Percentiles rank a stretch among this genome's conserved stretches.
Conservation (phyloP, 2,329 filamentous ascomycete species). For the Alternaria infectoria region DNA sequence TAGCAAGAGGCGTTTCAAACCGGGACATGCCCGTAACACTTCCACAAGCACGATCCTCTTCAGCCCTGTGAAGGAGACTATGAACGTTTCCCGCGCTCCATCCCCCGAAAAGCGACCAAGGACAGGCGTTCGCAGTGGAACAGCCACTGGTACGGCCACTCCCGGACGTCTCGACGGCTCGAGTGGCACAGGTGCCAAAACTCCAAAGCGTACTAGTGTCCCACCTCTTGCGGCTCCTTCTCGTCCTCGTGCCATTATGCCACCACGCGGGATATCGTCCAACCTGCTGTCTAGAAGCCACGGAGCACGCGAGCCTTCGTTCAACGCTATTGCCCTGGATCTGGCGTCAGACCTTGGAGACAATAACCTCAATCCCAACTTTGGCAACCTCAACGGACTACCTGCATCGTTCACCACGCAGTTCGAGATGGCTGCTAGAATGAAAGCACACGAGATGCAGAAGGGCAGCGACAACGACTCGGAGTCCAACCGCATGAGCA, state of each 20-base stretch:
- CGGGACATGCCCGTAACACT: slow-evolving; percentile 72
- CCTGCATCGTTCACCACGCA: slow-evolving; percentile 82
- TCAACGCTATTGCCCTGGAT: slow-evolving; percentile 68
- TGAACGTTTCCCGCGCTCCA: slow-evolving; percentile 43
- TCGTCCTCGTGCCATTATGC: slow-evolving; percentile 40
- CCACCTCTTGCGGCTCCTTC: slow-evolving; percentile 35
- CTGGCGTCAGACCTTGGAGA: slow-evolving; percentile 76
- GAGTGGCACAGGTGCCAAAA: slow-evolving; percentile 43
- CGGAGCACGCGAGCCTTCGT: slow-evolving; percentile 62
- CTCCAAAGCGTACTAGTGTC: slow-evolving; percentile 49
- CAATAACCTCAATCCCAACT: slow-evolving; percentile 63
- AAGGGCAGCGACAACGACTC: slow-evolving; percentile 36
- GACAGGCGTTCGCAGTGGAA: slow-evolving; percentile 40
- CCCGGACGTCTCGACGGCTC: slow-evolving; percentile 38
- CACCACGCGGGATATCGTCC: slow-evolving; percentile 60
- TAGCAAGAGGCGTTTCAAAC: slow-evolving; percentile 31
- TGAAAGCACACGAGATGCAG: slow-evolving; percentile 29
- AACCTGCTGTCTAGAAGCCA: slow-evolving; percentile 60
- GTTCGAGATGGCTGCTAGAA: slow-evolving; percentile 43
- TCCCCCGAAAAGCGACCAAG: slow-evolving; percentile 40
- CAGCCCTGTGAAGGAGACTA: slow-evolving; percentile 64
- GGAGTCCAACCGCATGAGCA: slow-evolving; percentile 58
- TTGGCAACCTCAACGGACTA: slow-evolving; percentile 67
- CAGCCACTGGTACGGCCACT: slow-evolving; percentile 37
- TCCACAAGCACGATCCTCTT: slow-evolving; percentile 87